Base-by-base conservation (phyloP, 306 rosid genomes). In the Sphenostylis stenocarpa region DNA sequence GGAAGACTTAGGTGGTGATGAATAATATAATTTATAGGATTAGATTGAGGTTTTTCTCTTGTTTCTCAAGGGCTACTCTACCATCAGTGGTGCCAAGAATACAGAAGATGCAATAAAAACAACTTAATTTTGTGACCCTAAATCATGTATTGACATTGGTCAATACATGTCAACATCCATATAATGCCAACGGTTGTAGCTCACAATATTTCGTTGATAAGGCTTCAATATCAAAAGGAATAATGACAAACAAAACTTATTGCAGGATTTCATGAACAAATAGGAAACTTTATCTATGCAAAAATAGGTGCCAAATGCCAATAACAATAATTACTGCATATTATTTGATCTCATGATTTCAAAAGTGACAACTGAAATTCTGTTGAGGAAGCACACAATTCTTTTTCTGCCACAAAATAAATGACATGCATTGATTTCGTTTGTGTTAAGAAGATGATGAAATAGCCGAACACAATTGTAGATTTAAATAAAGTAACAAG, bases 401-500 rank as follows among this genome's bases (percentile, higher is more conserved):
- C 52, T 38, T 23, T 49, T 24, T 36, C 29, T 15, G 15, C 38
- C 65, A 65, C 48, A 44, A 47, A 47, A 62, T 3, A 19, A 31
- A 17, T 51, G 57, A 28, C 33, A 23, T 36, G 44, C 80, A 64
- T 49, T 23, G 52, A 47, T 75, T 51, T 51, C 33, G 65, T 36
- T 66, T 12, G 58, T 6, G 7, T 38, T 12, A 77, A 26, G 67
- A 44, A 66, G 28, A 65, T 7, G 15, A 67, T 26, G 26, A 10
- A 56, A 34, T 4, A 3, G 68, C n/a, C 52, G 7, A 4, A 41
- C 67, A 13, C n/a, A 53, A 26, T 60, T 20, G 52, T 51, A 56
- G 33, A 15, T 21, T 43, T 57, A 77, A 47, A 45, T n/a, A 68
- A 57, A 68, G 61, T 68, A 57, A 77, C 26, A 39, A 28, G 48